These are phyloP conservation scores for Phtheirospermum japonicum DNA, from an alignment of 257 asterid species.

Conservation along the genomic window DNA sequence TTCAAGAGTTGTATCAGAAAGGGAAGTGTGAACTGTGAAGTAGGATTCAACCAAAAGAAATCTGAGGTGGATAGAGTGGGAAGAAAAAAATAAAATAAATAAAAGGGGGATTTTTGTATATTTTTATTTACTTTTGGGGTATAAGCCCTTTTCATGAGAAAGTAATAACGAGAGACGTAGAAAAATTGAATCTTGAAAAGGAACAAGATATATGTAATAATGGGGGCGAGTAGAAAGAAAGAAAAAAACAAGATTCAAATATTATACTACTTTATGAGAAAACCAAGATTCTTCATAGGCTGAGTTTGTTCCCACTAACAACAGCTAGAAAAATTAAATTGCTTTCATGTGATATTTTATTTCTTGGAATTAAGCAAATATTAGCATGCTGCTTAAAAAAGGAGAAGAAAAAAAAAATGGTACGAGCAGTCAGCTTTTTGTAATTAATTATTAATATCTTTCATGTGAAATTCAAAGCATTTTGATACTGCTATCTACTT, in stretches of 20 bases:
- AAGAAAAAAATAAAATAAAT: constrained; percentile 19
- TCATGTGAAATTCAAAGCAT: constrained; percentile 29
- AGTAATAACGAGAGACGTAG: constrained; percentile 19
- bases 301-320: constrained; percentile 45
- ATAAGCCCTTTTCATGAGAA: constrained; percentile 35
- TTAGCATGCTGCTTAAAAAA: constrained; percentile 24
- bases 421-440: constrained; percentile 21
- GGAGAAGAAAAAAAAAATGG: neutral
- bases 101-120: neutral
- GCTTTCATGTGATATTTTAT: constrained; percentile 31
- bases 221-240: constrained; percentile 38
- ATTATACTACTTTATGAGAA: no score
- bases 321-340: constrained; percentile 32
- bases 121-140: constrained; percentile 10
- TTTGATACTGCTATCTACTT: constrained; percentile 9
- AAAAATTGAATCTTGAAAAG: constrained; percentile 40
- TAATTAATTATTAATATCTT: constrained; percentile 26
- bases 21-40: neutral
- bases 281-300: constrained; percentile 47
- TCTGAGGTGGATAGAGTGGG: constrained; percentile 39
- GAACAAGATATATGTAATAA: constrained; percentile 31
- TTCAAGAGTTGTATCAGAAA: constrained; percentile 15
- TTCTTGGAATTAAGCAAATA: constrained; percentile 29
- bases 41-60: constrained; percentile 16
- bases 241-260: constrained; percentile 47